Conservation (phyloP, 2,329 filamentous ascomycete genomes). For the Claviceps capensis region DNA sequence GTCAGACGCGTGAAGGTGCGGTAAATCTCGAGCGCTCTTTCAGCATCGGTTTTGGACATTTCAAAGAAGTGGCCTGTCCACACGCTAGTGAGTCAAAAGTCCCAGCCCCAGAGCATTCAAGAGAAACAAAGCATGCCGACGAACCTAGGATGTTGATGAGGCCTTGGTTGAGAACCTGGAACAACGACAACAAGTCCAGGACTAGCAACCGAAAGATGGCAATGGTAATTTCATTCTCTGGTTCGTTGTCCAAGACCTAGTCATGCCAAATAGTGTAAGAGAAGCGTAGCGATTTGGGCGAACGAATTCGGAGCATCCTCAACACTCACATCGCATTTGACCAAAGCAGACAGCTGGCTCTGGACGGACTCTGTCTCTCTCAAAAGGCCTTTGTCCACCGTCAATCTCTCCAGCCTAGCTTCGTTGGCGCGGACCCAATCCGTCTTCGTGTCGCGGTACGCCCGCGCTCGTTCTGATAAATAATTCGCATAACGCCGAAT, state of each 20-base stretch:
- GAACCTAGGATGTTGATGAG: conserved; percentile 91
- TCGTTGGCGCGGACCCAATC: conserved; percentile 83
- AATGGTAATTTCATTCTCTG: conserved; percentile 92
- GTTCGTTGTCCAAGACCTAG: conserved; percentile 72
- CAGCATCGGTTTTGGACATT: conserved; percentile 88
- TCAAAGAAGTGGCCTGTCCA: conserved; percentile 85
- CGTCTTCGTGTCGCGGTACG: conserved; percentile 70
- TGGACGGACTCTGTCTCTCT: conserved; percentile 88
- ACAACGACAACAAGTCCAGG: conserved; percentile 76
- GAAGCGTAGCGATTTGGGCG: too few species aligned
- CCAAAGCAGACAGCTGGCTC: conserved; percentile 67
- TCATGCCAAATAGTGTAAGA: not conserved
- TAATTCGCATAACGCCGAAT: conserved; percentile 88
- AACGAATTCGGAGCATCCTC: too few species aligned
- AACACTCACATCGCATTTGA: conserved; percentile 72
- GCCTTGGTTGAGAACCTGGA: conserved; percentile 91
- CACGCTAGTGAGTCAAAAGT: conserved; percentile 7
- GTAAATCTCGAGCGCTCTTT: conserved; percentile 84
- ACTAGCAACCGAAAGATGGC: conserved; percentile 87
- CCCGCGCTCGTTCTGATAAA: conserved; percentile 65
- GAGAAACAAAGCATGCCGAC: conserved; percentile 14
- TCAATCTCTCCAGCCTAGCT: conserved; percentile 68
- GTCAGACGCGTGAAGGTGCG: conserved; percentile 85
- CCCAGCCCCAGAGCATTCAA: conserved; percentile 1
- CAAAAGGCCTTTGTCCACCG: conserved; percentile 81